Conservation (phyloP, 352 stramenopile genomes). For the Phytopythium boreale region DNA sequence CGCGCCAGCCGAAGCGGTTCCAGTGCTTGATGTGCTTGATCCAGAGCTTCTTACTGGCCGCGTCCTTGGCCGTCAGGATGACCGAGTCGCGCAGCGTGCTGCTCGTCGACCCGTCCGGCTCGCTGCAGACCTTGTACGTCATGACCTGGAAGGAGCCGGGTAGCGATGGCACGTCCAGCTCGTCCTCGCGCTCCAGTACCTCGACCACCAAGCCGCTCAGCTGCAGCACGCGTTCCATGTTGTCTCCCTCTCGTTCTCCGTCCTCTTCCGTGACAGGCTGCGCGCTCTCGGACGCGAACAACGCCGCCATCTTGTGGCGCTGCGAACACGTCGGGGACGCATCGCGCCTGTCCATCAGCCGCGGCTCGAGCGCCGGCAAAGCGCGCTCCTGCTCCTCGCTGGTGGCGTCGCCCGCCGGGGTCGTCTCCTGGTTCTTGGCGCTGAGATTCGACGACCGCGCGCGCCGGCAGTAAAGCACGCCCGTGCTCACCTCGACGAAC, state of each 20-base stretch:
- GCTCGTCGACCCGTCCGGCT: slow-evolving; percentile 23
- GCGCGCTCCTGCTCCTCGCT: slow-evolving; percentile 9
- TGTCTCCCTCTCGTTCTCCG: background rate
- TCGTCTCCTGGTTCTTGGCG: background rate
- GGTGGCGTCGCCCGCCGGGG: slow-evolving; percentile 1
- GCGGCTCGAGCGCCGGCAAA: slow-evolving; percentile 43
- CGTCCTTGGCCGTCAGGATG: slow-evolving; percentile 45
- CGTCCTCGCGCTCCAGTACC: slow-evolving; percentile 44
- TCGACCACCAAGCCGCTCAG: slow-evolving; percentile 64
- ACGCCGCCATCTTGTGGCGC: slow-evolving; percentile 26
- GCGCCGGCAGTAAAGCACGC: slow-evolving; percentile 44
- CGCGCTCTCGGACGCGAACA: slow-evolving; percentile 17
- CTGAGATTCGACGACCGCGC: background rate
- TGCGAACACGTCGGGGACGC: slow-evolving; percentile 14
- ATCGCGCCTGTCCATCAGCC: slow-evolving; percentile 35
- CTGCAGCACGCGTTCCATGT: slow-evolving; percentile 39
- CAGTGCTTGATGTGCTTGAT: slow-evolving; percentile 62
- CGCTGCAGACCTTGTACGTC: slow-evolving; percentile 46
- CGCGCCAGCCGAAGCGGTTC: slow-evolving; percentile 71
- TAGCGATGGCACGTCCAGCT: slow-evolving; percentile 35
- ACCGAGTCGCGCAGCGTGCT: slow-evolving; percentile 44
- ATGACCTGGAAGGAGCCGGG: slow-evolving; percentile 65
- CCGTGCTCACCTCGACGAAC: slow-evolving; percentile 59
- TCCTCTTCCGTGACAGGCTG: slow-evolving; percentile 15
- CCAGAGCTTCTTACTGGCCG: slow-evolving; percentile 49